Evolutionary conservation across 257 asterid species (phyloP).

Genomic region (Marsdenia floribunda): DNA sequence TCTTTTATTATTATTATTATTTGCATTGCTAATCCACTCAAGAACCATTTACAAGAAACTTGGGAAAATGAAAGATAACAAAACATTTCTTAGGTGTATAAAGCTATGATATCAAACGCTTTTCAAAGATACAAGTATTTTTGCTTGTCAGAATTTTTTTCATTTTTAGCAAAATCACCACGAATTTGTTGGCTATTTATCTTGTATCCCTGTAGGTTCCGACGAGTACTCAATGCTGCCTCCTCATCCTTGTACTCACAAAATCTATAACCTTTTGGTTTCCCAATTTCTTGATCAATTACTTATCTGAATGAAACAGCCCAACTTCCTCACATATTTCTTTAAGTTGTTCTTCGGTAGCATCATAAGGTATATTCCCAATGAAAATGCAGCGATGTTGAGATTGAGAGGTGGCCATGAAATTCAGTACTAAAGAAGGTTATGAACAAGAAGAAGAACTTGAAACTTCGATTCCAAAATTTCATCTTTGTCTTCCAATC

Average conservation of each 20-base stretch:
- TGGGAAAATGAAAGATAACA: neutral
- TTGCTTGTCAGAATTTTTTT: slow-evolving; percentile 74
- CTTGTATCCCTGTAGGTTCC: slow-evolving; percentile 86
- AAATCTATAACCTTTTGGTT: slow-evolving; percentile 93
- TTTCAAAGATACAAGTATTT: slow-evolving; percentile 14
- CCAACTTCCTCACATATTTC: slow-evolving; percentile 97
- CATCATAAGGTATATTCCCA: slow-evolving; percentile 98
- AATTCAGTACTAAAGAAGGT: slow-evolving; percentile 20
- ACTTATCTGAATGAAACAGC: slow-evolving; percentile 87
- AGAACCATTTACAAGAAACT: slow-evolving; percentile 3
- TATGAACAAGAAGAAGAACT: slow-evolving; percentile 18
- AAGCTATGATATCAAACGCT: neutral
- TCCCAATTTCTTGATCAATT: slow-evolving; percentile 92
- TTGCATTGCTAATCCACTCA: neutral
- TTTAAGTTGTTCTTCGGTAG: slow-evolving; percentile 88
- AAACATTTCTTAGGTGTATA: neutral
- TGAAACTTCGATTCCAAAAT: slow-evolving; percentile 29
- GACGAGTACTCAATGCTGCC: slow-evolving; percentile 92
- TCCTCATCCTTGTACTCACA: slow-evolving; percentile 97
- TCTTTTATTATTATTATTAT: too few species aligned
- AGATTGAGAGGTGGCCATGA: slow-evolving; percentile 51
- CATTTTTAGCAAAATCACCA: slow-evolving; percentile 94
- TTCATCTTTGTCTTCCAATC: slow-evolving; percentile 27
- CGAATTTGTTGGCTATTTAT: slow-evolving; percentile 91
- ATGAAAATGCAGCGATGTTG: slow-evolving; percentile 92